phyloP scores from a whole-genome alignment of 306 rosid genomes.

The Inga laurina region DNA sequence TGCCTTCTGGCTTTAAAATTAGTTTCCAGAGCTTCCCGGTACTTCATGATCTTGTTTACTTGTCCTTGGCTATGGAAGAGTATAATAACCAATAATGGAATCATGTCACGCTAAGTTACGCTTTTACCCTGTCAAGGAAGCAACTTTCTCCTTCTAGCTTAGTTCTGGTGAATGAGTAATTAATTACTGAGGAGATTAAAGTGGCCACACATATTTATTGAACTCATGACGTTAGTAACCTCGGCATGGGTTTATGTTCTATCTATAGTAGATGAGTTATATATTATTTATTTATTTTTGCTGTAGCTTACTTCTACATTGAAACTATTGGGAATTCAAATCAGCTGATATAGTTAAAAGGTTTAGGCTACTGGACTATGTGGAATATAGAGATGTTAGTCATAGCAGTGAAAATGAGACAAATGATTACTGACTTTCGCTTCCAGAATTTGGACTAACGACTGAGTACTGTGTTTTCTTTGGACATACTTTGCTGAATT shows the following conservation, averaged over 20 bases:
- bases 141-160: constrained; percentile 19
- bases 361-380: not conserved
- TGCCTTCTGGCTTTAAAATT: too few relatives aligned
- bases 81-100: constrained; percentile 15
- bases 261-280: not conserved
- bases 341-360: not conserved
- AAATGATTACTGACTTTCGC: too few relatives aligned
- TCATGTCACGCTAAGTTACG: constrained; percentile 2
- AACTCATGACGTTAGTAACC: not conserved
- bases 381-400: not conserved
- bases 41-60: too few relatives aligned
- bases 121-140: constrained; percentile 16
- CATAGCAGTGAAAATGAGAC: not conserved
- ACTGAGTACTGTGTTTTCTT: too few relatives aligned
- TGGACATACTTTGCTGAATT: too few relatives aligned
- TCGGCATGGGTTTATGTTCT: not conserved
- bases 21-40: too few relatives aligned
- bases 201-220: constrained; percentile 20
- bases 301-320: not conserved
- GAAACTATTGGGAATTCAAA: not conserved
- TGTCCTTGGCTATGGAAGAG: too few relatives aligned
- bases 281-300: not conserved
- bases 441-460: too few relatives aligned
- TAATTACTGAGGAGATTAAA: constrained; percentile 15
- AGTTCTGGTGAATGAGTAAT: not conserved